Evolutionary conservation across 768 basidiomycete species (phyloP).

Genomic region (Leccinum olivaceopallidum): DNA sequence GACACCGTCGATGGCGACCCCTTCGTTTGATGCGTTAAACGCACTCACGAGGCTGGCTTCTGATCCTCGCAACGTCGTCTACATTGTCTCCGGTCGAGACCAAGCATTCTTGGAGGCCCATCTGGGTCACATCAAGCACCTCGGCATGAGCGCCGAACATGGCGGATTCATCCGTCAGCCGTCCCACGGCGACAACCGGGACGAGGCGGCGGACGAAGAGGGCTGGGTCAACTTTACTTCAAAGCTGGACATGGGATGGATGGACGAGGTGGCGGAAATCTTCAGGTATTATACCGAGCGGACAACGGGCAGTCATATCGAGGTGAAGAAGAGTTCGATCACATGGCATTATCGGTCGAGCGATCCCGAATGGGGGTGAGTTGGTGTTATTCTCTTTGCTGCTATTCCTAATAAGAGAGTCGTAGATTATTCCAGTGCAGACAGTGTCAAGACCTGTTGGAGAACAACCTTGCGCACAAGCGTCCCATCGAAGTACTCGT

Average conservation of each 20-base stretch:
- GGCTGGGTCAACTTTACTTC: constrained; percentile 89
- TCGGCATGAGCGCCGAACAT: constrained; percentile 96
- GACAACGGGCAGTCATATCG: constrained; percentile 94
- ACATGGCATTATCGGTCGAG: constrained; percentile 96
- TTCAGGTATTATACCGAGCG: constrained; percentile 97
- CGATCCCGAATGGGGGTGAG: constrained; percentile 96
- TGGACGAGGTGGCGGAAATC: constrained; percentile 92
- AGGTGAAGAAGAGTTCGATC: constrained; percentile 96
- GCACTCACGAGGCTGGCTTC: constrained; percentile 70
- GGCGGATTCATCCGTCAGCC: constrained; percentile 88
- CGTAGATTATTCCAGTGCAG: constrained; percentile 86
- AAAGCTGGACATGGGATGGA: constrained; percentile 95
- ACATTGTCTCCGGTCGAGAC: constrained; percentile 97
- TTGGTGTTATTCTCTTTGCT: constrained; percentile 14
- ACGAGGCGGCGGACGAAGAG: constrained; percentile 25
- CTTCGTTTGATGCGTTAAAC: constrained; percentile 69
- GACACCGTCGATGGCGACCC: constrained; percentile 83
- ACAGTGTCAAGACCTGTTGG: constrained; percentile 94
- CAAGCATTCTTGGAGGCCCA: constrained; percentile 90
- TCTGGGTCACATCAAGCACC: constrained; percentile 75
- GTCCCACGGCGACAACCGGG: constrained; percentile 32
- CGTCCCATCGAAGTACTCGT: constrained; percentile 96
- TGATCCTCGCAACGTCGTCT: constrained; percentile 90
- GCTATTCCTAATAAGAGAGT: background rate
- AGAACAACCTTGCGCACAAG: constrained; percentile 91